Base-by-base conservation (phyloP, 1,139 yeast genomes). In the Debaryomyces fabryi region DNA sequence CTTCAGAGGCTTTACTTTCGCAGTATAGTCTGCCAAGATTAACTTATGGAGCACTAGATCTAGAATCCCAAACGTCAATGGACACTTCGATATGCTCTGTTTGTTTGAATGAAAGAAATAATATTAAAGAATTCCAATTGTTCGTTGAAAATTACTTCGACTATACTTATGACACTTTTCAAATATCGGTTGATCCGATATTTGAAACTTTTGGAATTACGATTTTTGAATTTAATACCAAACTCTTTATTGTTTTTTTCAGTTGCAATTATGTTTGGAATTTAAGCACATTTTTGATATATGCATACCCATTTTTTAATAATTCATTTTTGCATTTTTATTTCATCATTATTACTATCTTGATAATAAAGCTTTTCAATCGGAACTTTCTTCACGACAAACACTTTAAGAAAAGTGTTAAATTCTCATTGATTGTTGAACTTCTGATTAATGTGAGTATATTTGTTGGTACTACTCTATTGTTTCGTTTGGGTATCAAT, bases 131-230 rank as follows among this genome's bases (percentile, higher is more conserved):
- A n/a, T 40, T 40, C 24, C 27, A 40, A 21, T 13, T 12, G 4
- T 40, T 40, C 21, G 36, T 21, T 20, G 18, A 30, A 3, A 18
- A 30, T 18, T 30, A 18, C 20, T 29, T 30, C 13, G 36, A 21
- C 13, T 30, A 40, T 40, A n/a, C 29, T 9, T n/a, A 13, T 20
- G 36, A 32, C 10, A 2, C 15, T 18, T n/a, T 4, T n/a, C n/a
- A 6, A 10, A 37, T 46, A 15, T 16, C 44, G 6, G 54, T 49
- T 30, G 63, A 58, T 49, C 61, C 61, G 15, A 37, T 56, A 25
- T 58, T 57, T 41, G 57, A 57, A 38, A 44, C 34, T 21, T 58
- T 52, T 38, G 53, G 53, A 20, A 39, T 43, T 12, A 43, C 41
- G 23, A 23, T 34, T 8, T 15, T 16, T 24, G 47, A 46, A 7